Evolutionary conservation across 805 yeast species (phyloP).

Genomic region (Yarrowia alimentaria): DNA sequence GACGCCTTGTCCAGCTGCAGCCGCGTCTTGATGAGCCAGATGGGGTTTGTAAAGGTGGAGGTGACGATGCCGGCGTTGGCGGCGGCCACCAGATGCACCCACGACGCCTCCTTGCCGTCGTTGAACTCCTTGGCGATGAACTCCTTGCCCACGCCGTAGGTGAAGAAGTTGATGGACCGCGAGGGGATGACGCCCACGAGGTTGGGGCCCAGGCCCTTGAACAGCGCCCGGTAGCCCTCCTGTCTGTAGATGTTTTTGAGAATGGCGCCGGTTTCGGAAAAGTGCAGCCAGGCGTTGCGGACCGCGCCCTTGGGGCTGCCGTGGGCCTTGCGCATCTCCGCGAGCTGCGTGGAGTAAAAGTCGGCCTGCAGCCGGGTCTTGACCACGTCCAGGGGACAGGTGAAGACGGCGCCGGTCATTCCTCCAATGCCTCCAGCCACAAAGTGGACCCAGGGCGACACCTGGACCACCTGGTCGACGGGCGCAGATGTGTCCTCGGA

Average conservation of each 20-base stretch:
- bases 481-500: conserved; percentile 6
- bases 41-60: conserved; percentile 95
- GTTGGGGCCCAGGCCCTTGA: conserved; percentile 95
- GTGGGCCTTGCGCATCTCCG: conserved; percentile 33
- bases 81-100: conserved; percentile 84
- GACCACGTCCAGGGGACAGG: conserved; percentile 95
- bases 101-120: conserved; percentile 72
- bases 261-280: conserved; percentile 76
- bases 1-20: conserved; percentile 74
- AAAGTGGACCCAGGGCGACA: conserved; percentile 51
- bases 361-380: conserved; percentile 94
- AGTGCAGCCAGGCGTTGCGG: conserved; percentile 61
- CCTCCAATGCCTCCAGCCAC: conserved; percentile 71
- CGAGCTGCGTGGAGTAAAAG: conserved; percentile 47
- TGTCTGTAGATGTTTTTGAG: conserved; percentile 61
- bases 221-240: conserved; percentile 85
- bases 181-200: conserved; percentile 98
- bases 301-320: conserved; percentile 35
- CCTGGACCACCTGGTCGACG: conserved; percentile 34
- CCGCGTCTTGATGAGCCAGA: conserved; percentile 94
- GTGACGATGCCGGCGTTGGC: conserved; percentile 91
- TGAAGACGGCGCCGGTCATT: conserved; percentile 93
- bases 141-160: conserved; percentile 92
- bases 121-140: conserved; percentile 63
- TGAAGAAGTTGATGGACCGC: conserved; percentile 91